These are phyloP conservation scores for Tubosaeta sp. DNA, from an alignment of 768 basidiomycete genomes.

Conservation along the genomic window DNA sequence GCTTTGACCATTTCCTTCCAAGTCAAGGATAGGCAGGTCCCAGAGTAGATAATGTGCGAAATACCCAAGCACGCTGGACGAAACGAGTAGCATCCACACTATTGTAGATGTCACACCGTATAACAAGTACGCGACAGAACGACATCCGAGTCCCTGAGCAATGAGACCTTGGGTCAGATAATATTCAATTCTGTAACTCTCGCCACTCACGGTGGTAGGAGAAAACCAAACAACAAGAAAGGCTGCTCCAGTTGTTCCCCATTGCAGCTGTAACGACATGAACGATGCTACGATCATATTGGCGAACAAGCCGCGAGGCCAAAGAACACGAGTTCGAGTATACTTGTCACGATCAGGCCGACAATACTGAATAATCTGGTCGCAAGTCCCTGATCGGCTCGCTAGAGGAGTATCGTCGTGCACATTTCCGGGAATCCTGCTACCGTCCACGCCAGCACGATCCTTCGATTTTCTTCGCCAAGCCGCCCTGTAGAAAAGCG, in stretches of 20 bases:
- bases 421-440: not conserved
- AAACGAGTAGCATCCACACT: too few relatives aligned
- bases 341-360: constrained; percentile 1
- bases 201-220: constrained; percentile 22
- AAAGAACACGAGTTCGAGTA: not conserved
- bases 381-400: constrained; percentile 17
- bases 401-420: constrained; percentile 1
- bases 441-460: not conserved
- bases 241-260: constrained; percentile 26
- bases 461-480: constrained; percentile 3
- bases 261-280: constrained; percentile 30
- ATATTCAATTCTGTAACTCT: not conserved
- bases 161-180: not conserved
- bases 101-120: too few relatives aligned
- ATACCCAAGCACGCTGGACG: constrained; percentile 4
- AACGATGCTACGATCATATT: constrained; percentile 30
- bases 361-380: constrained; percentile 22
- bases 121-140: constrained; percentile 28
- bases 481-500: constrained; percentile 16
- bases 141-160: constrained; percentile 32
- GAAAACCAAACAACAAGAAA: constrained; percentile 26
- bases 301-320: too few relatives aligned
- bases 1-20: not conserved
- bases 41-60: constrained; percentile 6
- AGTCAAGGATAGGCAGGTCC: not conserved